Evolutionary conservation across 192 early-diverging fungal species (phyloP).

Genomic region (Entomortierella parvispora): DNA sequence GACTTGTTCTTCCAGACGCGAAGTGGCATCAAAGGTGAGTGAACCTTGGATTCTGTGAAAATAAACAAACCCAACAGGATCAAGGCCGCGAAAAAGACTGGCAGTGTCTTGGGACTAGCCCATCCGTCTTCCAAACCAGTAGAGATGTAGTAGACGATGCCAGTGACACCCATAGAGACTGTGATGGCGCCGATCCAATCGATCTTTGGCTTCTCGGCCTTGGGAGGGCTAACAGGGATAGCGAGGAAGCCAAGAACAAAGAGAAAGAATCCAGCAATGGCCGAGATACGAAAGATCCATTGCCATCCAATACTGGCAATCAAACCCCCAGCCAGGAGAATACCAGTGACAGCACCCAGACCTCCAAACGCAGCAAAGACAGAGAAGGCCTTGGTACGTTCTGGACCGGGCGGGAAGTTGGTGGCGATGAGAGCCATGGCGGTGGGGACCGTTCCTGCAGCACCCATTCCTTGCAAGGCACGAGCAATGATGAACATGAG

Average conservation of each 20-base stretch:
- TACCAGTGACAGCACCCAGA: too few species aligned
- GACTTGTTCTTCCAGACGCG: conserved; percentile 51
- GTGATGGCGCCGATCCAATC: conserved; percentile 28
- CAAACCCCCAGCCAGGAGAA: conserved; percentile 3
- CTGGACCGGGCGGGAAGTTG: too few species aligned
- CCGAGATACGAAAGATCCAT: conserved; percentile 50
- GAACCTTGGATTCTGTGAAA: conserved; percentile 36
- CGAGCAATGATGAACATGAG: too few species aligned
- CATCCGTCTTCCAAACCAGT: conserved; percentile 45
- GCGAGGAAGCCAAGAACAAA: conserved; percentile 22
- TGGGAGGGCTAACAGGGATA: conserved; percentile 22
- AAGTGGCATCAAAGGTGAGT: conserved; percentile 46
- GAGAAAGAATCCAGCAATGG: conserved; percentile 28
- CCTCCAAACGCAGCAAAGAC: too few species aligned
- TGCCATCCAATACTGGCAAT: conserved; percentile 46
- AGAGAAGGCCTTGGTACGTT: too few species aligned
- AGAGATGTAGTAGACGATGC: conserved; percentile 40
- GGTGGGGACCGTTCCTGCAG: too few species aligned
- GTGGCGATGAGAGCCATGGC: too few species aligned
- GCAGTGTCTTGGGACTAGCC: conserved; percentile 36
- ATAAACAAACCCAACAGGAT: conserved; percentile 42
- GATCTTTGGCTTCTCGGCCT: conserved; percentile 13
- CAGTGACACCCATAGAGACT: conserved; percentile 22
- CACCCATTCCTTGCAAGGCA: too few species aligned
- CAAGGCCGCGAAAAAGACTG: conserved; percentile 29